Base-by-base conservation (phyloP, 148 eudicot species). In the Dysphania ambrosioides region DNA sequence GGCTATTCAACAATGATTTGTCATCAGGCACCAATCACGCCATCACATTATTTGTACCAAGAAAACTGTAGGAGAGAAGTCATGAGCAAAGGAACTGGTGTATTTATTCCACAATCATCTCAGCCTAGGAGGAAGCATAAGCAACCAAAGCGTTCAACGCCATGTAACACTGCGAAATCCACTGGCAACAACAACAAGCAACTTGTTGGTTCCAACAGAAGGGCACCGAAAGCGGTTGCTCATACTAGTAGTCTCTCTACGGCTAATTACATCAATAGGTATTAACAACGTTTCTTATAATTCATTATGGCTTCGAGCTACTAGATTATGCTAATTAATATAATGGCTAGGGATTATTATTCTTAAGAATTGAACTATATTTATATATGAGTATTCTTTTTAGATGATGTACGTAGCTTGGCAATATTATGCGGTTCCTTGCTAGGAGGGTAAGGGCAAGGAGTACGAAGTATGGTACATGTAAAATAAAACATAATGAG, bases 41-140 rank as follows among this genome's bases (percentile, higher is more conserved):
- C 79, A 51, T 59, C 86, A 71, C 73, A 79, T 59, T 69, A 67
- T 34, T 8, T 78, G 27, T 74, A 85, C 72, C 83, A 84, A 57
- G 82, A 79, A 68, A 81, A 68, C 27, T 63, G 77, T 65, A 79
- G 67, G n/a, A 78, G 84, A 75, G 87, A 83, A 35, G 18, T 47
- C 18, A 74, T 59, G 23, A 87, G 88, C 88, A 92, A 88, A 83
- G 97, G 97, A 36, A 92, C 97, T 0, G 97, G 97, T 6, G 97
- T 93, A 36, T 93, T 93, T 47, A 93, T 93, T 32, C 97, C 97
- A 18, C 91, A 79, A 55, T 81, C 86, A 13, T 70, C 87, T 0
- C 85, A 82, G 19, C 82, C 81, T 5, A 86, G 90, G 74, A 86
- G 93, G 67, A 87, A 82, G 72, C 83, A 72, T 79, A 81, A 72